Conservation (phyloP, 768 basidiomycete species). For the Auricularia cornea region DNA sequence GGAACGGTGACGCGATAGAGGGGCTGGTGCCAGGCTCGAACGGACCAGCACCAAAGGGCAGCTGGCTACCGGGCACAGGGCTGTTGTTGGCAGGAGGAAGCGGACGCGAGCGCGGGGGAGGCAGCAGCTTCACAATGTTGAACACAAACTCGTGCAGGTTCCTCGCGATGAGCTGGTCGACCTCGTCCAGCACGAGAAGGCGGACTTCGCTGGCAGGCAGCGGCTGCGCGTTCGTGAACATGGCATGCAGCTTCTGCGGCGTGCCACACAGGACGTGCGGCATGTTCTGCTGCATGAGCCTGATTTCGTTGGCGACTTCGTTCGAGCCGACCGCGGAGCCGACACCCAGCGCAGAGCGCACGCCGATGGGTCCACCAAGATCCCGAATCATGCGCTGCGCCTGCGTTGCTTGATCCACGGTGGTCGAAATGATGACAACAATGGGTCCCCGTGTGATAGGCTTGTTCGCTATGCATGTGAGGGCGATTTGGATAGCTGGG, state of each 20-base stretch:
- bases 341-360: slow-evolving; percentile 82
- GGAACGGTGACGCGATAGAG: slow-evolving; percentile 12
- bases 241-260: slow-evolving; percentile 89
- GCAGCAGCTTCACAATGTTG: slow-evolving; percentile 85
- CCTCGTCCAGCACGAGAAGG: slow-evolving; percentile 93
- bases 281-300: slow-evolving; percentile 80
- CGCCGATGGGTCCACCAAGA: slow-evolving; percentile 86
- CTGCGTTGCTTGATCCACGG: slow-evolving; percentile 97
- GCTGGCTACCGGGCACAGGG: slow-evolving; percentile 7
- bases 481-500: slow-evolving; percentile 76
- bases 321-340: slow-evolving; percentile 61
- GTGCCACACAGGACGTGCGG: slow-evolving; percentile 96
- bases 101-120: slow-evolving; percentile 69
- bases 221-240: slow-evolving; percentile 76
- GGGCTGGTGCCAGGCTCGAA: slow-evolving; percentile 6
- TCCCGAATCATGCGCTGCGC: slow-evolving; percentile 93
- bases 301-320: slow-evolving; percentile 63
- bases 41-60: slow-evolving; percentile 20
- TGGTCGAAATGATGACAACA: slow-evolving; percentile 93
- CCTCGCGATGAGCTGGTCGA: slow-evolving; percentile 94
- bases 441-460: slow-evolving; percentile 68
- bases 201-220: slow-evolving; percentile 77
- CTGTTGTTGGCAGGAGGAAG: slow-evolving; percentile 30
- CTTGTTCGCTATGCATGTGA: slow-evolving; percentile 50
- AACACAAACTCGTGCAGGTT: slow-evolving; percentile 94